Conservation (phyloP, 2,329 filamentous ascomycete species). For the Stagonosporopsis cucurbitacearum region DNA sequence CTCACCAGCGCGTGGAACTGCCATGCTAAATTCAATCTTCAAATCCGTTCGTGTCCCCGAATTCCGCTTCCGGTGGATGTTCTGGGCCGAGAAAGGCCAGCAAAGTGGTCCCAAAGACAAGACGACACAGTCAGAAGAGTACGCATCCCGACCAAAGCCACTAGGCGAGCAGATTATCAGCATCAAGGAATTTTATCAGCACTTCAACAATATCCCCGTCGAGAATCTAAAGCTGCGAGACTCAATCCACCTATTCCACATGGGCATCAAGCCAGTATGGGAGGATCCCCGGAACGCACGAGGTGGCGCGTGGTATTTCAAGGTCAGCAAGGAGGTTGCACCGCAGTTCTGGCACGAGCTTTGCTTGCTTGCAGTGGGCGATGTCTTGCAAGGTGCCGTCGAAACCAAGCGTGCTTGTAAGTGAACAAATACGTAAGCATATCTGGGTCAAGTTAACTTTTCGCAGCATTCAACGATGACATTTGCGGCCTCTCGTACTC, state of each 20-base stretch:
- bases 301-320: constrained; percentile 92
- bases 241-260: constrained; percentile 78
- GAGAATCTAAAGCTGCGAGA: constrained; percentile 72
- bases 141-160: constrained; percentile 56
- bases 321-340: constrained; percentile 75
- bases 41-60: constrained; percentile 56
- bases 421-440: constrained; percentile 29
- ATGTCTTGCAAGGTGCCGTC: constrained; percentile 76
- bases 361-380: constrained; percentile 81
- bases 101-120: constrained; percentile 35
- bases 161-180: constrained; percentile 53
- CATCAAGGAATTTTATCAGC: constrained; percentile 58
- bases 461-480: constrained; percentile 68
- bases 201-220: constrained; percentile 75
- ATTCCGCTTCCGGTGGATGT: constrained; percentile 60
- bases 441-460: not conserved
- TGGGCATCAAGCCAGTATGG: constrained; percentile 81
- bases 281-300: constrained; percentile 85
- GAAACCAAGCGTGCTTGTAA: constrained; percentile 66
- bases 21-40: constrained; percentile 65
- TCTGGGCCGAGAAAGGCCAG: constrained; percentile 57
- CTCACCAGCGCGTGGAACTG: constrained; percentile 77
- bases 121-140: constrained; percentile 39
- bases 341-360: constrained; percentile 82
- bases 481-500: constrained; percentile 88